phyloP scores from a whole-genome alignment of 1,284 basidiomycete genomes.

The Ustilago hordei region DNA sequence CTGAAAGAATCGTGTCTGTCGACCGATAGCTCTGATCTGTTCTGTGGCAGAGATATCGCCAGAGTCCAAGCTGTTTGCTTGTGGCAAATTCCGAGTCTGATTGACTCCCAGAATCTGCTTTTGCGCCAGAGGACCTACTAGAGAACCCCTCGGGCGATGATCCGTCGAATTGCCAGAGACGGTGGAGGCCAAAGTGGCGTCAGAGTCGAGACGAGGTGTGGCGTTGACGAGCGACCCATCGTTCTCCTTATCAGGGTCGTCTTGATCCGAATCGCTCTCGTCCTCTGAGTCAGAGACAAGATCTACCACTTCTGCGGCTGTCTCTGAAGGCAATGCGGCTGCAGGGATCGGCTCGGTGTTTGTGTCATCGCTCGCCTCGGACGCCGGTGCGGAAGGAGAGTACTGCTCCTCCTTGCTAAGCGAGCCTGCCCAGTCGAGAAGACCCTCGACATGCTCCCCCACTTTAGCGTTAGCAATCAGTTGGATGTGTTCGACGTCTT shows the following conservation, averaged over 20 bases:
- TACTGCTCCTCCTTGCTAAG: conserved; percentile 7
- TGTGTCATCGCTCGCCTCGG: neutral
- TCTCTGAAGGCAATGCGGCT: neutral
- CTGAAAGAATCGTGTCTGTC: conserved; percentile 24
- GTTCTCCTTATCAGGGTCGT: conserved; percentile 50
- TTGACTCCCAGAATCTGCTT: neutral
- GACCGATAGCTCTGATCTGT: conserved; percentile 26
- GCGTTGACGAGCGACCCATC: conserved; percentile 27
- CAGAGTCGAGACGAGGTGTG: conserved; percentile 23
- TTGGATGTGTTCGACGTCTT: conserved; percentile 34
- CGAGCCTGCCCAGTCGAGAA: conserved; percentile 19
- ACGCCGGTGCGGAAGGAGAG: neutral
- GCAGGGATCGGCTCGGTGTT: neutral
- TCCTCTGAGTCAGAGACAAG: conserved; percentile 34
- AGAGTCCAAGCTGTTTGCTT: neutral
- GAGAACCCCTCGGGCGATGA: conserved; percentile 7
- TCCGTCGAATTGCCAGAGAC: neutral
- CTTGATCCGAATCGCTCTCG: conserved; percentile 10
- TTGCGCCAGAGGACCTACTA: conserved; percentile 20
- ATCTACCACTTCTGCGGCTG: conserved; percentile 15
- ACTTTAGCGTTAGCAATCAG: conserved; percentile 16
- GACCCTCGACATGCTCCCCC: conserved; percentile 30
- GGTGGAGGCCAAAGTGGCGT: conserved; percentile 4
- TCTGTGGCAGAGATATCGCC: conserved; percentile 26
- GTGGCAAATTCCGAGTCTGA: neutral